These are phyloP conservation scores for Pseudomassariella vexata DNA, from an alignment of 2,329 filamentous ascomycete species.

Conservation along the genomic window DNA sequence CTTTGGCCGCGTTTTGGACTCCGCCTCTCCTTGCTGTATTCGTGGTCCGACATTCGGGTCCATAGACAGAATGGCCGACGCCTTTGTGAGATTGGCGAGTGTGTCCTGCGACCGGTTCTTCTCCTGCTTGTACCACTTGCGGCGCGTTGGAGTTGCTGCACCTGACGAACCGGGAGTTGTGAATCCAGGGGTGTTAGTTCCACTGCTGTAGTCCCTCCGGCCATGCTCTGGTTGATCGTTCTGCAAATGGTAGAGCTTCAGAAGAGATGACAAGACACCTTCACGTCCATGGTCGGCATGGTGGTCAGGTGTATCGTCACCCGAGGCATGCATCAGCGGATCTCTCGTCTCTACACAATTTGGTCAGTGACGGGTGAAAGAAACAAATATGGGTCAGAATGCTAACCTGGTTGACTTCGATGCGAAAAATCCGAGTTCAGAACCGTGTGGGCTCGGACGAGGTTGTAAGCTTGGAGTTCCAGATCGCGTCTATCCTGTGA, in stretches of 20 bases:
- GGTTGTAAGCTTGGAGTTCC: conserved; percentile 33
- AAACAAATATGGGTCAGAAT: conserved; percentile 10
- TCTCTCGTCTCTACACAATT: conserved; percentile 1
- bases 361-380: neutral
- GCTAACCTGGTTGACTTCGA: too few relatives aligned
- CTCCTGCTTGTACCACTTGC: conserved; percentile 38
- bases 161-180: conserved; percentile 34
- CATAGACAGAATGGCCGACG: conserved; percentile 29
- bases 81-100: conserved; percentile 38
- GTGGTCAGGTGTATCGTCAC: conserved; percentile 4
- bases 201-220: conserved; percentile 12
- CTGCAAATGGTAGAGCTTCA: conserved; percentile 38
- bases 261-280: conserved; percentile 37
- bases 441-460: conserved; percentile 38
- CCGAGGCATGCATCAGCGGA: neutral
- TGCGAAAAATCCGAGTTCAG: too few relatives aligned
- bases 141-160: conserved; percentile 33
- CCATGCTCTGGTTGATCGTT: conserved; percentile 14
- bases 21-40: conserved; percentile 6
- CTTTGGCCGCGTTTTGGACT: conserved; percentile 26
- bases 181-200: too few relatives aligned
- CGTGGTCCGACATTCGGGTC: conserved; percentile 8
- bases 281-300: conserved; percentile 19
- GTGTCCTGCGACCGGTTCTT: conserved; percentile 41
- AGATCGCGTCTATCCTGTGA: conserved; percentile 19